Conservation (phyloP, 2,329 filamentous ascomycete genomes). For the Parasarocladium wereldwijsianum region DNA sequence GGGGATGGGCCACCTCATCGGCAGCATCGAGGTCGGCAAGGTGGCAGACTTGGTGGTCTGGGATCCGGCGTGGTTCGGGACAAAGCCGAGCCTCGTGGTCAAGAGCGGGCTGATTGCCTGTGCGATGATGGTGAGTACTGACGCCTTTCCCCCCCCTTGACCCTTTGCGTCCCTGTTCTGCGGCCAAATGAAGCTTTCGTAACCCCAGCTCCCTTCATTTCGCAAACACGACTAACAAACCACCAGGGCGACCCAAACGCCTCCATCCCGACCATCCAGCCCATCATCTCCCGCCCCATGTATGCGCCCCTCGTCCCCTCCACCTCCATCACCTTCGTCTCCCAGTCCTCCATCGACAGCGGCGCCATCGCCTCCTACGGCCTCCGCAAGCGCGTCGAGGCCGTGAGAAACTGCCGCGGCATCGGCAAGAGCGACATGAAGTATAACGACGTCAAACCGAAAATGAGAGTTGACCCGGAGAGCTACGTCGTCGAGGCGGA, state of each 20-base stretch:
- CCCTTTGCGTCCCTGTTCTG: not conserved
- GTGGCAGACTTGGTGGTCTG: slow-evolving; percentile 80
- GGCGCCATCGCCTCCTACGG: slow-evolving; percentile 59
- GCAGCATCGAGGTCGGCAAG: slow-evolving; percentile 79
- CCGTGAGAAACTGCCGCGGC: slow-evolving; percentile 60
- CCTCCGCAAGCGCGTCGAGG: slow-evolving; percentile 64
- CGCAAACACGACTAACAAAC: slow-evolving; percentile 3
- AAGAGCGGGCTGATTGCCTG: slow-evolving; percentile 81
- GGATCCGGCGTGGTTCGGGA: slow-evolving; percentile 73
- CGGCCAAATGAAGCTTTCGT: not conserved
- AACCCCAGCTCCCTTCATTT: not conserved
- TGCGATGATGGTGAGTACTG: slow-evolving; percentile 58
- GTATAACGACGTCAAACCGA: slow-evolving; percentile 68
- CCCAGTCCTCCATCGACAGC: slow-evolving; percentile 50
- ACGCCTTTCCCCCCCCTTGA: not conserved
- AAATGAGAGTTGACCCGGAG: slow-evolving; percentile 87
- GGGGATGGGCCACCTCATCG: slow-evolving; percentile 76
- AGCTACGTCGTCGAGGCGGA: slow-evolving; percentile 80
- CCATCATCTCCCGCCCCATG: slow-evolving; percentile 72
- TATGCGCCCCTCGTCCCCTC: slow-evolving; percentile 61
- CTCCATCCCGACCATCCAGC: slow-evolving; percentile 79
- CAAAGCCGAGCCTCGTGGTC: slow-evolving; percentile 66
- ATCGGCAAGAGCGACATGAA: slow-evolving; percentile 83
- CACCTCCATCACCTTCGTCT: slow-evolving; percentile 74
- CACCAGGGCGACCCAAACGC: slow-evolving; percentile 61